phyloP scores from a whole-genome alignment of 352 stramenopile genomes.

The Thraustochytrium striatum region DNA sequence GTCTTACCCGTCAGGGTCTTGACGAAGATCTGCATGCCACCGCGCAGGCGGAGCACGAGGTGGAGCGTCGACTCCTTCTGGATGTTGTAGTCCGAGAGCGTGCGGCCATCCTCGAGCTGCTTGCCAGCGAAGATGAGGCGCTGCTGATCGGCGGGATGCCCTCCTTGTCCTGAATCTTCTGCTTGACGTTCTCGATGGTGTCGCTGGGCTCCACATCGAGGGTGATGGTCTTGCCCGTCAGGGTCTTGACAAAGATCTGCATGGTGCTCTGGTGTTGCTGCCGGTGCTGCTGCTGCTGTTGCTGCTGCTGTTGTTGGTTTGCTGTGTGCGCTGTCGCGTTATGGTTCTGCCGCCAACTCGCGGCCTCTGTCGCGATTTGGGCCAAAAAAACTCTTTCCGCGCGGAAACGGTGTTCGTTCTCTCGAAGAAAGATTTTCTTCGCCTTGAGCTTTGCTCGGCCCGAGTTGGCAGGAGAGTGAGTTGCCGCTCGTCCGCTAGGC shows the following conservation, averaged over 20 bases:
- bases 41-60: constrained; percentile 54
- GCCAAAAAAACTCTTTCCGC: too few species aligned
- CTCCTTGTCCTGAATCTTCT: constrained; percentile 99
- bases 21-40: constrained; percentile 87
- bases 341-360: too few species aligned
- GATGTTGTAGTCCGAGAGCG: constrained; percentile 87
- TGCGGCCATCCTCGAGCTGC: constrained; percentile 93
- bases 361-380: too few species aligned
- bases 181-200: constrained; percentile 99
- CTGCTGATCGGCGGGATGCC: constrained; percentile 99
- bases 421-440: too few species aligned
- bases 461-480: too few species aligned
- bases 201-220: constrained; percentile 98
- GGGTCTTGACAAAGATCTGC: constrained; percentile 93
- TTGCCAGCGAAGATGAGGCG: constrained; percentile 99
- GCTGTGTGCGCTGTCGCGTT: too few species aligned
- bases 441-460: too few species aligned
- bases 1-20: constrained; percentile 95
- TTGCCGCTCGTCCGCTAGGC: too few species aligned
- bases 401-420: too few species aligned
- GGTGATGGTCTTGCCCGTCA: constrained; percentile 99
- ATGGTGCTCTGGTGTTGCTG: too few species aligned
- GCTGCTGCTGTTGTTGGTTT: too few species aligned
- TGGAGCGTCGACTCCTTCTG: constrained; percentile 64
- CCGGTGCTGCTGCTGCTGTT: too few species aligned